Evolutionary conservation across 257 asterid genomes (phyloP).

Genomic region (Capsicum chinense): DNA sequence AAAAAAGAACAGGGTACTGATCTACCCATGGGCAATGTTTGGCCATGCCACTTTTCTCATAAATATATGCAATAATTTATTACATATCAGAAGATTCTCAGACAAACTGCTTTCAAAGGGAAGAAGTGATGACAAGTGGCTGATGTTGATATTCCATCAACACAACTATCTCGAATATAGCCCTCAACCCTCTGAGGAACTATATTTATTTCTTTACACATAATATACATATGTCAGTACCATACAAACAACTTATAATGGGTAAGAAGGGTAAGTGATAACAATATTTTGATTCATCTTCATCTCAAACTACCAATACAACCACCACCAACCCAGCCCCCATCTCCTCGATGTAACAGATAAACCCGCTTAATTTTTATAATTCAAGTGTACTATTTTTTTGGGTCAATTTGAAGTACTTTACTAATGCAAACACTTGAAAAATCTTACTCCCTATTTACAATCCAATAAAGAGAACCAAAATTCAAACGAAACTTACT

Average conservation of each 20-base stretch:
- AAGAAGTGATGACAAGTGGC: background rate
- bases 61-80: background rate
- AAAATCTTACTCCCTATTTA: background rate
- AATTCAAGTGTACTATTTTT: background rate
- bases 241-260: background rate
- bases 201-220: background rate
- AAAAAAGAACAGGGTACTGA: background rate
- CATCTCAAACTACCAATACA: background rate
- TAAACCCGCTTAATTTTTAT: conserved; percentile 8
- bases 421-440: background rate
- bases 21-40: background rate
- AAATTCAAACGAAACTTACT: background rate
- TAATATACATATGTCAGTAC: background rate
- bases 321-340: background rate
- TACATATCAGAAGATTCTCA: background rate
- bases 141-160: conserved; percentile 7
- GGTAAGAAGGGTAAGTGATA: background rate
- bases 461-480: background rate
- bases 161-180: background rate
- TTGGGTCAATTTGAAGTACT: background rate
- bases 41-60: background rate
- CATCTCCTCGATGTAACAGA: background rate
- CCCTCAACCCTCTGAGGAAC: background rate
- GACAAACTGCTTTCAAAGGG: background rate
- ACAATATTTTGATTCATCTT: background rate